A percentile compares a stretch with the other conserved stretches of the same genome.
Conservation (phyloP, 345 rosid genomes). For the Zanthoxylum bungeanum region DNA sequence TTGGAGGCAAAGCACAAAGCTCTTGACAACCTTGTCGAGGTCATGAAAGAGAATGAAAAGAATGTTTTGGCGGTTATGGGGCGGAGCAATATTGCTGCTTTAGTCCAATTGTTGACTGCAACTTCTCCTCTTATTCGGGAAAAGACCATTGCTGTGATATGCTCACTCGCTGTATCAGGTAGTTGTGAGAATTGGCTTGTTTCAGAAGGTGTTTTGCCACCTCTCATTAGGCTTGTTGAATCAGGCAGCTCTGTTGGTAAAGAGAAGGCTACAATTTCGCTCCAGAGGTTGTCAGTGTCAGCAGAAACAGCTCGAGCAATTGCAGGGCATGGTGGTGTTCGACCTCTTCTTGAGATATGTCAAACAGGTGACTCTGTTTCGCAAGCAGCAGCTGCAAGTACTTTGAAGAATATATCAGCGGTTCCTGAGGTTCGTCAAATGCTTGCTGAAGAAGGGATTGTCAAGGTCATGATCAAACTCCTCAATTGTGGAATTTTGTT, state of each 20-base stretch:
- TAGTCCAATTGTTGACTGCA: constrained; percentile 71
- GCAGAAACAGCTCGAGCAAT: constrained; percentile 75
- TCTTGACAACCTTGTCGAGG: constrained; percentile 60
- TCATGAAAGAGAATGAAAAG: constrained; percentile 88
- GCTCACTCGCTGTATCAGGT: constrained; percentile 78
- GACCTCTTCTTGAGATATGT: constrained; percentile 70
- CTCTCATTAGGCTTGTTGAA: constrained; percentile 78
- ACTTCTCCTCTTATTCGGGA: constrained; percentile 73
- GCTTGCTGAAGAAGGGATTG: constrained; percentile 79
- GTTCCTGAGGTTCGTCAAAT: constrained; percentile 77
- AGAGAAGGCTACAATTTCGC: constrained; percentile 78
- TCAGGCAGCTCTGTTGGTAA: constrained; percentile 67
- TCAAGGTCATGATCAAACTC: constrained; percentile 66
- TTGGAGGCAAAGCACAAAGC: constrained; percentile 92
- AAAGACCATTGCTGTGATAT: constrained; percentile 63
- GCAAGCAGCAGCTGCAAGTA: constrained; percentile 79
- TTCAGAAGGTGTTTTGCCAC: constrained; percentile 79
- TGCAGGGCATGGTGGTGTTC: constrained; percentile 79
- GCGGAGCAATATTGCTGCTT: constrained; percentile 66
- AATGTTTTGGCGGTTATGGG: constrained; percentile 53
- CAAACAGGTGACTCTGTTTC: constrained; percentile 78
- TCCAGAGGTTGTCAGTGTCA: constrained; percentile 76
- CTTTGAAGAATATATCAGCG: constrained; percentile 76
- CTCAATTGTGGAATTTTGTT: constrained; percentile 68
- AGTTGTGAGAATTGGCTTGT: constrained; percentile 81